These are phyloP conservation scores for Sanghuangporus weigelae DNA, from an alignment of 1,284 basidiomycete genomes.

Conservation along the genomic window DNA sequence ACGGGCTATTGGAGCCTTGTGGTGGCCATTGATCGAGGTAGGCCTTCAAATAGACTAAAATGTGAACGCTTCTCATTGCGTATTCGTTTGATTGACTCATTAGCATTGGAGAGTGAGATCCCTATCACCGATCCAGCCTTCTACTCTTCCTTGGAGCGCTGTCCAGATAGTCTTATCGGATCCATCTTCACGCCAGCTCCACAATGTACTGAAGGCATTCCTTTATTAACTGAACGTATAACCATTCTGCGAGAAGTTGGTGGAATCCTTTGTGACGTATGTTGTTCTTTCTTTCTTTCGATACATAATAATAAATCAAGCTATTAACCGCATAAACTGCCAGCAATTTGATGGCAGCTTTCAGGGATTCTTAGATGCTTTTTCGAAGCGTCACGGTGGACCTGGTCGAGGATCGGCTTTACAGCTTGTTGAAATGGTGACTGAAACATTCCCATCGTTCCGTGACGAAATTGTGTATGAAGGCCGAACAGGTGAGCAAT, in stretches of 20 bases:
- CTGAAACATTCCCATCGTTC: conserved; percentile 68
- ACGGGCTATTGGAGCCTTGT: conserved; percentile 83
- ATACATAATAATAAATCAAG: not conserved
- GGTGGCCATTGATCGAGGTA: conserved; percentile 72
- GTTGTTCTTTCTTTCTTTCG: conserved; percentile 22
- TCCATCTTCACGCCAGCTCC: conserved; percentile 59
- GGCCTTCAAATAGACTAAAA: conserved; percentile 13
- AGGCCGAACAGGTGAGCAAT: conserved; percentile 48
- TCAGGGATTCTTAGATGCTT: conserved; percentile 56
- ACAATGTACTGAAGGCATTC: conserved; percentile 54
- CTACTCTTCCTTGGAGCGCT: conserved; percentile 59
- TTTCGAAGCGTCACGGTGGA: conserved; percentile 44
- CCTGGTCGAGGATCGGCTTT: conserved; percentile 51
- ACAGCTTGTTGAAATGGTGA: conserved; percentile 65
- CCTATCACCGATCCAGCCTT: conserved; percentile 73
- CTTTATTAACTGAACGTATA: conserved; percentile 64
- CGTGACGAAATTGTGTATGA: conserved; percentile 60
- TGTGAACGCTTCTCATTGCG: not conserved
- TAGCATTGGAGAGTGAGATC: conserved; percentile 56
- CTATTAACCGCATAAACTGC: not conserved
- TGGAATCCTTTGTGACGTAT: conserved; percentile 56
- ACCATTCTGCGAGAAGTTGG: conserved; percentile 71
- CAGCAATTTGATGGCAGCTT: conserved; percentile 71
- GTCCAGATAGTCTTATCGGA: conserved; percentile 61
- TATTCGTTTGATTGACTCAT: conserved; percentile 29